Base-by-base conservation (phyloP, 176 grass and related monocot species). In the Musa beccarii region DNA sequence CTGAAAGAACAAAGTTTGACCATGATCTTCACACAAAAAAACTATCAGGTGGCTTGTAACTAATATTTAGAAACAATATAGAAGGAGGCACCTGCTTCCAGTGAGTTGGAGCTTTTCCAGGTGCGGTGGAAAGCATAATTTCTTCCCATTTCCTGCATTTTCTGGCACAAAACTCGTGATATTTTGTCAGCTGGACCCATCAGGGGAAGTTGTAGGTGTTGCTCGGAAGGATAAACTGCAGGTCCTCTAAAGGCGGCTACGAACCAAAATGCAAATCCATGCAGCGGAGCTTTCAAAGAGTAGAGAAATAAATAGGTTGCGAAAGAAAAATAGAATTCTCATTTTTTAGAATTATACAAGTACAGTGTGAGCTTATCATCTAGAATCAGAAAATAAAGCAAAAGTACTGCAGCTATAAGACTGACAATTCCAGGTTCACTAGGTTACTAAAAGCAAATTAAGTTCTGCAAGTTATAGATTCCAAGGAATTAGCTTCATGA, bases 251-350 rank as follows among this genome's bases (percentile, higher is more conserved):
- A 99, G 66, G 90, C 90, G 0, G 94, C 89, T 85, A 92, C 91
- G 52, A 99, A 99, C 95, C 95, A 99, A 91, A 99, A 99, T 82
- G 90, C 95, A 74, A 99, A 99, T 25, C 95, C 95, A 92, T 99
- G 88, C 56, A 99, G 76, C 21, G 95, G 95, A 74, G 95, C 95
- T 99, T 76, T 59, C 3, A 19, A 75, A 69, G 68, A 8, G 25
- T 66, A 69, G 28, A 53, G 34, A 83, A 74, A 76, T 1, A 65
- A 64, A 71, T 52, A 65, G 53, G 53, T 43, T 54, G 0, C 63
- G 53, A 84, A 54, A 49, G 51, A 22, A 43, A 43, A 52, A 22
- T 43, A 20, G 14, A n/a, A 63, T 43, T 43, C 59, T 19, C 34
- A 76, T 34, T 43, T 43, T 43, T 43, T n/a, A n/a, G n/a, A 43